Base-by-base conservation (phyloP, 176 grass and related monocot species). In the Chrysopogon serrulatus region DNA sequence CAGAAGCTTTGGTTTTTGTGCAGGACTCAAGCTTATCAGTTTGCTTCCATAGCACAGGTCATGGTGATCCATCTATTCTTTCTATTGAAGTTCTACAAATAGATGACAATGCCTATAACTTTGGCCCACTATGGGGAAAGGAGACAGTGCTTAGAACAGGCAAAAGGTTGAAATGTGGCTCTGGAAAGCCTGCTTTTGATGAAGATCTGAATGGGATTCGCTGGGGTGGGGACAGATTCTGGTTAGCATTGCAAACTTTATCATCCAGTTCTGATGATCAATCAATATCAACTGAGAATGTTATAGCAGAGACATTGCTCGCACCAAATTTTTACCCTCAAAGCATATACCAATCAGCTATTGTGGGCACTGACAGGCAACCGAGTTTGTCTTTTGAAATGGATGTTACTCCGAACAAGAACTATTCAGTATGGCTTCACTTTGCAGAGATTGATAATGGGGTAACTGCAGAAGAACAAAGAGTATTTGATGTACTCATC, bases 41-140 rank as follows among this genome's bases (percentile, higher is more conserved):
- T 90, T 99, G 96, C 80, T 96, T 99, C 85, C 96, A 96, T 48
- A 93, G 96, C 90, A 99, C 96, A 43, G 93, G 93, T 92, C 96
- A 96, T 64, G 96, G 93, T 36, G 96, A 96, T 87, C 96, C 96
- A 63, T 99, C 93, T 0, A 89, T 96, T 69, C 93, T 99, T 85
- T 99, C 96, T n/a, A 94, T 99, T 26, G 96, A 99, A 89, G 84
- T 90, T 79, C 87, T 99, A 79, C 96, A 99, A 84, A 86, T 96
- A 86, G 91, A 96, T 74, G 88, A 96, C 64, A 89, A 85, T 56
- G 86, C 96, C 41, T 99, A 99, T 63, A 87, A 92, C 59, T 90
- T 99, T 76, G 93, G 87, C 62, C 82, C 44, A 1, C 54, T 65
- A 15, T 94, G 83, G 91, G 85, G 68, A 69, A 90, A 90, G 35